Percentiles rank a stretch among this genome's conserved stretches.
Conservation (phyloP, 352 stramenopile species). For the Phytophthora boehmeriae region DNA sequence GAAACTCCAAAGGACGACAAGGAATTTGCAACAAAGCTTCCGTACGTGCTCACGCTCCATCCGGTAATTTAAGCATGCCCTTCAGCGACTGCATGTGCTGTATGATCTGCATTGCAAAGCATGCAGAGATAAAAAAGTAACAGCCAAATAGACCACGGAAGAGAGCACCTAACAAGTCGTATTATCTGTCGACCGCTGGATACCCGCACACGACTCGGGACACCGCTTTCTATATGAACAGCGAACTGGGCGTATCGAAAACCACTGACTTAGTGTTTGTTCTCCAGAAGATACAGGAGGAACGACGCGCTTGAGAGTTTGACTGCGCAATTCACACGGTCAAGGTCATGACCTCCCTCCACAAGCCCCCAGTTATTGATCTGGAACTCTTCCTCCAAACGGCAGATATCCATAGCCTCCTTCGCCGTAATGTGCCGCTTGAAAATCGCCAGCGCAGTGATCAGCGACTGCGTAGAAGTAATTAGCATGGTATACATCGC, state of each 20-base stretch:
- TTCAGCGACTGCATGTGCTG: neutral
- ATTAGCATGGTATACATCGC: constrained; percentile 1
- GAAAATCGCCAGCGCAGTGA: constrained; percentile 78
- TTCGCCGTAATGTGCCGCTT: constrained; percentile 87
- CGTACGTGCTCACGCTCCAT: constrained; percentile 14
- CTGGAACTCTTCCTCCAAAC: constrained; percentile 90
- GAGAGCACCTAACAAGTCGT: neutral
- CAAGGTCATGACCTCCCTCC: constrained; percentile 88
- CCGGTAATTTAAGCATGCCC: neutral
- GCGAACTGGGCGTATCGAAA: neutral
- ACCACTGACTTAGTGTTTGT: constrained; percentile 49
- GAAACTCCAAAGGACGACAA: constrained; percentile 56
- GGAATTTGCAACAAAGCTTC: constrained; percentile 53
- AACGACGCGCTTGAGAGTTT: constrained; percentile 86
- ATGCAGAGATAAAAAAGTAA: neutral
- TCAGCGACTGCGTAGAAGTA: constrained; percentile 61
- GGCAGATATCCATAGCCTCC: constrained; percentile 85
- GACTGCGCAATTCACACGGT: constrained; percentile 86
- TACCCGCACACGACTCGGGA: neutral
- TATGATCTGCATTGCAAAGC: neutral
- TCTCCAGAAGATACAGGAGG: constrained; percentile 85
- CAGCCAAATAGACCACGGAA: neutral
- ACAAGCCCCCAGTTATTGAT: constrained; percentile 89
- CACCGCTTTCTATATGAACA: constrained; percentile 9
- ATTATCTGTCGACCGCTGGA: constrained; percentile 9